Evolutionary conservation across 2,329 filamentous ascomycete species (phyloP), one percentile per base, ranked within the genome.

Genomic region (Trichoderma guizhouense): DNA sequence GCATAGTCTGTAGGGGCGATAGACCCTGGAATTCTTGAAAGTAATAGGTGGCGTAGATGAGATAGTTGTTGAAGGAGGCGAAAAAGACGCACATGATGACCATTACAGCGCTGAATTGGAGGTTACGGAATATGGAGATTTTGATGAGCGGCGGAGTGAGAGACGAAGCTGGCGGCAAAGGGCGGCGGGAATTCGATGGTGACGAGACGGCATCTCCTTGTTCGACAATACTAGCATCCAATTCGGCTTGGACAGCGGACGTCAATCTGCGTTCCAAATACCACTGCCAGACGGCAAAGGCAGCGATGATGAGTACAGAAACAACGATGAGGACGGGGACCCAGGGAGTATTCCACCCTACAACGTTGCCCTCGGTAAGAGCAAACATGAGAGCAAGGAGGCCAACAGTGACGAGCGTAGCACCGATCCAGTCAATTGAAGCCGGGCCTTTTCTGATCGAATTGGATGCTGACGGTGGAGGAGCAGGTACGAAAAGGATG

Each of bases 11-110:
- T n/a, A 92, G 82, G 0, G 90, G 83, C 0, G 84, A 85, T 2
- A 89, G 83, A 0, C 85, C 87, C 75, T 91, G 89, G 77, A 87
- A 92, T 74, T 90, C 86, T 79, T 93, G 91, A 79, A 88, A 93
- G 80, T 88, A 92, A 79, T 91, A 93, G 5, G 91, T 93, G 1
- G 89, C 87, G 75, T 87, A 92, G 73, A 93, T 84, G 51, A 92
- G 81, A 75, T 86, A 92, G 78, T 90, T 90, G 81, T 91, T 92
- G 81, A 93, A 93, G 2, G 85, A 83, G 21, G 87, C 86, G 76
- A 91, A 92, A 81, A 92, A 92, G 2, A 92, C 79, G 0, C 84
- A 84, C 86, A 92, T 91, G 75, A 91, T 88, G 36, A 86, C 77
- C 83, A 92, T 89, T 18, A 89, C 90, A 7, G 89, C 87, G 39